phyloP scores from a whole-genome alignment of 495 filamentous ascomycete species.

The Polyplosphaeria fusca region DNA sequence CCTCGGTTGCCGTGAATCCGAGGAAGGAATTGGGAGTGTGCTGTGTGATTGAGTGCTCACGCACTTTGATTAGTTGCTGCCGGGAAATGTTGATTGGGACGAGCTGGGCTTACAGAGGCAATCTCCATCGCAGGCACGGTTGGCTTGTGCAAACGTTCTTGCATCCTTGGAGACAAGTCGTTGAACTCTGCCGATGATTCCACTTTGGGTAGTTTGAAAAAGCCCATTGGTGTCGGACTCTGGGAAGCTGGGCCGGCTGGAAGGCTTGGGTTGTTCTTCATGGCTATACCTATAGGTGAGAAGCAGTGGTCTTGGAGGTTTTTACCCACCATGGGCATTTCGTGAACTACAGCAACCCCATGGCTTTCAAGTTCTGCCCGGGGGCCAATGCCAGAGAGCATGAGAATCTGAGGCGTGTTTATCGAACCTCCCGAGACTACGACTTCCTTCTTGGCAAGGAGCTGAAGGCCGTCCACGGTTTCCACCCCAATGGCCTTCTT shows the following conservation, averaged over 20 bases:
- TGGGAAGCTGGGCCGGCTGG: neutral
- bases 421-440: constrained; percentile 60
- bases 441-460: constrained; percentile 48
- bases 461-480: constrained; percentile 34
- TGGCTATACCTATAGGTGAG: constrained; percentile 34
- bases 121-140: constrained; percentile 25
- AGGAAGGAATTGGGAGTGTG: neutral
- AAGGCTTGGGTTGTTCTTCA: constrained; percentile 48
- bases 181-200: constrained; percentile 1
- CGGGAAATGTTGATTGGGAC: no score
- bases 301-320: constrained; percentile 60
- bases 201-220: constrained; percentile 2
- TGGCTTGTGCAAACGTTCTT: constrained; percentile 8
- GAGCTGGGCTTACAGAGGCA: no score
- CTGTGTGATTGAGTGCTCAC: no score
- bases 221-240: constrained; percentile 13
- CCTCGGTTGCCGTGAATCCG: neutral
- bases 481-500: constrained; percentile 54
- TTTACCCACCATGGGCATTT: constrained; percentile 60
- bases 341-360: constrained; percentile 49
- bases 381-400: constrained; percentile 60
- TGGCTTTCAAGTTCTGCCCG: constrained; percentile 45
- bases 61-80: no score
- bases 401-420: constrained; percentile 61
- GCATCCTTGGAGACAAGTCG: neutral